Evolutionary conservation across 805 yeast genomes (phyloP), one percentile per base, ranked within the genome.

Genomic region (Teunomyces atbi): DNA sequence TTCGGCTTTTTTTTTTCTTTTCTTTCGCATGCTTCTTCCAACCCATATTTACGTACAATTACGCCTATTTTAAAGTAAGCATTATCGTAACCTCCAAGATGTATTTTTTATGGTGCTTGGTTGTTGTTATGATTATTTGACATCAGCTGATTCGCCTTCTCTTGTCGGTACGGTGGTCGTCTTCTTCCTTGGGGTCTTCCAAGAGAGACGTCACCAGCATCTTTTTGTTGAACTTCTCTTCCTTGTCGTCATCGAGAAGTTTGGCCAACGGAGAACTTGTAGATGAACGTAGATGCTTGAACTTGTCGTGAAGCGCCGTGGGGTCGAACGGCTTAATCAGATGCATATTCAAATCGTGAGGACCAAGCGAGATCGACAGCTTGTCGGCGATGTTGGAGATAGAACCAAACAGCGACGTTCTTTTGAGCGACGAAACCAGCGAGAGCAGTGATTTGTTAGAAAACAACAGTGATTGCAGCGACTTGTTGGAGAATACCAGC

Each of bases 401-500:
- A 21, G 66, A 60, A 3, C 70, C 70, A 48, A 62, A 61, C 23
- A 64, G 59, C 30, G 65, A 60, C 6, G 58, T 51, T 42, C 71
- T 46, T 29, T 57, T 58, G 23, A 49, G 49, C 13, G 70, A 61
- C 15, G 62, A 53, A 2, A 61, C 48, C 11, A 71, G 64, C n/a
- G 68, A 61, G 3, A 69, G 41, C 34, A 71, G 64, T 12, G 69
- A 68, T 41, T 68, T 61, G 46, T 61, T 66, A 13, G 74, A 67
- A 47, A 71, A 69, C 5, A 71, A 49, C 10, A 74, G 68, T 19
- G 57, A 54, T 38, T 58, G 41, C 34, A 71, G 64, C 15, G 69
- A 68, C 41, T 68, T 61, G 47, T 61, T 65, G 13, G 74, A 67
- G 47, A 71, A 69, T 3, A 71, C 50, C 10, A 74, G 68, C 20